Conservation (phyloP, 805 yeast genomes). For the Kuraishia cidri region DNA sequence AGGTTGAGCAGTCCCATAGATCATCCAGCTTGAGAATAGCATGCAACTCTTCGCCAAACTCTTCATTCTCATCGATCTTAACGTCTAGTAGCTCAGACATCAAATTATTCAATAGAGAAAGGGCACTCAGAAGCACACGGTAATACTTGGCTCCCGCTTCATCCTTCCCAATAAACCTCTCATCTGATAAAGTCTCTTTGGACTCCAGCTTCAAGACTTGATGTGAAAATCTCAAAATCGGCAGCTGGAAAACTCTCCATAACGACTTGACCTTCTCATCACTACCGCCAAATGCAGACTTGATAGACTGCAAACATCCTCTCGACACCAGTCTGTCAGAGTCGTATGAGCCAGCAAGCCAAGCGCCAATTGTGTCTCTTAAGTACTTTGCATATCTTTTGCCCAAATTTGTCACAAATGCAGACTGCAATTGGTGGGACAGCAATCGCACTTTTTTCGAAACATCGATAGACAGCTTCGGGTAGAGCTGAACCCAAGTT, state of each 20-base stretch:
- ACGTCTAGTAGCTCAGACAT: background rate
- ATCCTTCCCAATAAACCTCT: conserved; percentile 54
- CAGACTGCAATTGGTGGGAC: conserved; percentile 60
- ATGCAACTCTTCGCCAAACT: conserved; percentile 11
- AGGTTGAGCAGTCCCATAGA: conserved; percentile 31
- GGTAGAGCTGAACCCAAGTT: conserved; percentile 75
- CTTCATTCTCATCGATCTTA: conserved; percentile 10
- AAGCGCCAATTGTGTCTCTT: conserved; percentile 61
- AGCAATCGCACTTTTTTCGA: conserved; percentile 54
- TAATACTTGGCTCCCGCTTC: conserved; percentile 60
- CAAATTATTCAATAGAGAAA: conserved; percentile 2
- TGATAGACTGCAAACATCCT: conserved; percentile 36
- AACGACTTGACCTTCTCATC: conserved; percentile 45
- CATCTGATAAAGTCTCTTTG: conserved; percentile 62
- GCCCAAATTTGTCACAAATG: conserved; percentile 37
- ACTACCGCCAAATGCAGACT: conserved; percentile 46
- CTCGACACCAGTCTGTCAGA: conserved; percentile 52
- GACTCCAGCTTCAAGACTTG: conserved; percentile 49
- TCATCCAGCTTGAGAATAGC: conserved; percentile 29
- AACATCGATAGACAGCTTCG: conserved; percentile 68
- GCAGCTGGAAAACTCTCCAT: conserved; percentile 50
- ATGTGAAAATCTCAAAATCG: conserved; percentile 44
- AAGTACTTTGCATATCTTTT: conserved; percentile 57
- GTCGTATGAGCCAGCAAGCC: conserved; percentile 70
- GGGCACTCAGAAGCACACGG: conserved; percentile 24